Evolutionary conservation across 176 grass and related monocot species (phyloP).

Genomic region (Bonia amplexicaulis): DNA sequence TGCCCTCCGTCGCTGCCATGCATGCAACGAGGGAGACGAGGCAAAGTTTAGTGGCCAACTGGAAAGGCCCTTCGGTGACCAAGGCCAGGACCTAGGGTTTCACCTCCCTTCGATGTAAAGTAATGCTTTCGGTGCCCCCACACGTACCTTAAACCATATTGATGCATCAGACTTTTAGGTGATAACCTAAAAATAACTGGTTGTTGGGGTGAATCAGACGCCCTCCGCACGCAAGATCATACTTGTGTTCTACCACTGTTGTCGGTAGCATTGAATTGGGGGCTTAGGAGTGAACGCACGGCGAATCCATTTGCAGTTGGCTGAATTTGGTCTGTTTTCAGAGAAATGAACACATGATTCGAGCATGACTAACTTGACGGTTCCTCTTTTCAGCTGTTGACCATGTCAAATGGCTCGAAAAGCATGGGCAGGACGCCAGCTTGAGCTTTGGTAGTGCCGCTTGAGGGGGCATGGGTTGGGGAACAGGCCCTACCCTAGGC

Average conservation of each 20-base stretch:
- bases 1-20: constrained; percentile 9
- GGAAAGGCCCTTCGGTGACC: constrained; percentile 15
- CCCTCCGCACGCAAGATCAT: constrained; percentile 19
- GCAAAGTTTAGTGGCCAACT: constrained; percentile 38
- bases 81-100: constrained; percentile 36
- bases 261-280: constrained; percentile 25
- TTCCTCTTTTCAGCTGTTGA: constrained; percentile 35
- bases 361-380: background rate
- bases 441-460: constrained; percentile 17
- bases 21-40: constrained; percentile 16
- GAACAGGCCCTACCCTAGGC: background rate
- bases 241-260: constrained; percentile 1
- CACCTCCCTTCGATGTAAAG: constrained; percentile 23
- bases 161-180: constrained; percentile 20
- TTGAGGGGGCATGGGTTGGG: background rate
- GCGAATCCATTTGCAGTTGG: background rate
- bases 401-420: constrained; percentile 7
- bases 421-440: constrained; percentile 7
- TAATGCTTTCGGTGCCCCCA: background rate
- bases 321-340: constrained; percentile 28
- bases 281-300: background rate
- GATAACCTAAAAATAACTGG: background rate
- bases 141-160: constrained; percentile 31
- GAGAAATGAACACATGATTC: background rate
- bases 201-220: background rate